These are phyloP conservation scores for Corniculantispora saksenae DNA, from an alignment of 2,329 filamentous ascomycete genomes.

Conservation along the genomic window DNA sequence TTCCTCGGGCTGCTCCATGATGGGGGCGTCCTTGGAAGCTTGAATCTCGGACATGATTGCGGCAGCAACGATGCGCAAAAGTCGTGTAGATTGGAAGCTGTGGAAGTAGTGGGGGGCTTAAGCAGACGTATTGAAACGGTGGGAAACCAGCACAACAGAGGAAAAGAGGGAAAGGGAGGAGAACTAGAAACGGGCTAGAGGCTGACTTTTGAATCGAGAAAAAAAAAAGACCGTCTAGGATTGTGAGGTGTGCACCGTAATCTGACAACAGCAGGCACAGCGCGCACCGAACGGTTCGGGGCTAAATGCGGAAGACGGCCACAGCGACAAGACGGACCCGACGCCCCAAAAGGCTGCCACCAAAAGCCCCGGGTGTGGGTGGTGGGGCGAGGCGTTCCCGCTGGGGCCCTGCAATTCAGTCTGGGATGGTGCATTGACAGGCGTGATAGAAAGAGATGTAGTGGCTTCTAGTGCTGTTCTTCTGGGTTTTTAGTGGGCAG, in stretches of 20 bases:
- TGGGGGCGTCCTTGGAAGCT: slow-evolving; percentile 8
- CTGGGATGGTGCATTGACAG: not conserved
- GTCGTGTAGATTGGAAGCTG: not conserved
- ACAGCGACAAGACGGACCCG: not conserved
- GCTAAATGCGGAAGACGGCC: not conserved
- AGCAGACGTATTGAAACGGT: not conserved
- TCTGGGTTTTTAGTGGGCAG: not conserved
- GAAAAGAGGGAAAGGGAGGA: not conserved
- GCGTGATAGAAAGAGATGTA: not conserved
- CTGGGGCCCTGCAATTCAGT: not conserved
- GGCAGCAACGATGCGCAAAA: not conserved
- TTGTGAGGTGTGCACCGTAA: not conserved
- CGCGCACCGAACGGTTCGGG: not conserved
- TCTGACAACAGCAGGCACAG: not conserved
- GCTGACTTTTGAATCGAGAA: not conserved
- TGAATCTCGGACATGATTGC: slow-evolving; percentile 16
- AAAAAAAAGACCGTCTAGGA: not conserved
- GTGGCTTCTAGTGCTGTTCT: not conserved
- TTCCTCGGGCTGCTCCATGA: not conserved
- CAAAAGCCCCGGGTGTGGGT: not conserved
- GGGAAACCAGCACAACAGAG: not conserved
- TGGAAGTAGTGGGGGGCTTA: not conserved
- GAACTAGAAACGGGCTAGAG: not conserved
- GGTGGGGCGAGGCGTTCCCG: slow-evolving; percentile 14
- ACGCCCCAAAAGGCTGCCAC: not conserved